Evolutionary conservation across 768 basidiomycete species (phyloP), one percentile per base, ranked within the genome.

Genomic region (Leccinum broughii): DNA sequence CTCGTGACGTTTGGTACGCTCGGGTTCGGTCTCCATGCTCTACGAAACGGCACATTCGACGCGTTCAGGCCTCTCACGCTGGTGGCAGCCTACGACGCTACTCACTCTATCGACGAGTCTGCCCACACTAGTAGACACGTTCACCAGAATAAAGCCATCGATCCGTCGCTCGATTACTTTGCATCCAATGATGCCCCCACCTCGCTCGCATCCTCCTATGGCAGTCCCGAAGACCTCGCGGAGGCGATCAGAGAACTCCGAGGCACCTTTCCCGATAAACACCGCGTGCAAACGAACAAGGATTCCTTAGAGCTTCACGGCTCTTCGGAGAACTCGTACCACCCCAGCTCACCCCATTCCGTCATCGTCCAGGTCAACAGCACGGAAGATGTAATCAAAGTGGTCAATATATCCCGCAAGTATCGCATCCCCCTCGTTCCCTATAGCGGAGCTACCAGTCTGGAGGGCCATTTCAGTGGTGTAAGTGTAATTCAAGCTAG

Each of bases 381-480:
- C 57, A 96, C 94, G 0, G 85, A 87, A 56, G 94, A 97, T 68
- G 92, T 97, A 2, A 87, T 92, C 57, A 82, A 84, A 60, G 78
- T 92, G 54, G 87, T 97, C 60, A 83, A 89, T 59, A 83, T 93
- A 46, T 86, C 95, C 1, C 78, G 83, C 50, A 86, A 86, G 70
- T 88, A 86, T 71, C 78, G 78, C 51, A 78, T 96, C 35, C 94
- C 95, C 3, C 80, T 96, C 28, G 85, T 85, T 15, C 85, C 93
- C 3, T 95, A 88, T 67, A 86, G 89, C 52, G 94, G 93, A 2
- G 93, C 90, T 11, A 96, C 93, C 0, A 89, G 87, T 67, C 79
- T 95, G 13, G 94, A 96, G 70, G 93, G 93, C 0, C 92, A 96
- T 75, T 92, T 88, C 62, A 84, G 84, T 52, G 90, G 89, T 30